Base-by-base conservation (phyloP, 148 eudicot species). In the Vaccinium corymbosum region DNA sequence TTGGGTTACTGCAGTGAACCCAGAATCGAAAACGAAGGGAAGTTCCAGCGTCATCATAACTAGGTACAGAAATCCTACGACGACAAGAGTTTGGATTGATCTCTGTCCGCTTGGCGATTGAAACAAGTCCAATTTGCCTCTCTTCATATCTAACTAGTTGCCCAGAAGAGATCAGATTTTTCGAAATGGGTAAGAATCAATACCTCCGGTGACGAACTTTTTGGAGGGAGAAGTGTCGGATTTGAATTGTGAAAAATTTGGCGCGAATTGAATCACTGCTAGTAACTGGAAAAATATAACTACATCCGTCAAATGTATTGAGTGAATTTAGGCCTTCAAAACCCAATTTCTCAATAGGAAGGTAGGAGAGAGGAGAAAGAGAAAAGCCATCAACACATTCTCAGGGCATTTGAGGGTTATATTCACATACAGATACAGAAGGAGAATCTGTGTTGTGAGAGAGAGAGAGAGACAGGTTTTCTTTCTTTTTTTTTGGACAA, bases 31-130 rank as follows among this genome's bases (percentile, higher is more conserved):
- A 38, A 93, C 91, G 71, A 93, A 92, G 1, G 95, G 98, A 0
- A 93, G 89, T 78, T 94, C 98, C n/a, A 93, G 85, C 29, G 85
- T 85, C 75, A 93, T 89, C 77, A 94, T 76, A 53, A 93, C 46
- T 53, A 94, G 22, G 83, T 94, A 94, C 53, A 92, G 17, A 76
- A 90, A 42, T 3, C 90, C 95, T 2, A 94, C 10, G 46, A 86
- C 75, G 1, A 87, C 89, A 71, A 94, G 73, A 84, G 91, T 80
- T 81, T 89, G 94, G 29, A 92, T 59, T 84, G 93, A 91, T 89
- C 93, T 88, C 73, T 86, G 88, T 9, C 93, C 87, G 9, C 87
- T 88, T 73, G 89, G 35, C 1, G 90, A 90, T 49, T 86, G 73
- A 27, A 88, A 84, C 57, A 91, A 66, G 10, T 94, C 98, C 1